Percentiles rank a stretch among this genome's conserved stretches.
phyloP scores from a whole-genome alignment of 805 yeast species.

The Candida endomychidarum region DNA sequence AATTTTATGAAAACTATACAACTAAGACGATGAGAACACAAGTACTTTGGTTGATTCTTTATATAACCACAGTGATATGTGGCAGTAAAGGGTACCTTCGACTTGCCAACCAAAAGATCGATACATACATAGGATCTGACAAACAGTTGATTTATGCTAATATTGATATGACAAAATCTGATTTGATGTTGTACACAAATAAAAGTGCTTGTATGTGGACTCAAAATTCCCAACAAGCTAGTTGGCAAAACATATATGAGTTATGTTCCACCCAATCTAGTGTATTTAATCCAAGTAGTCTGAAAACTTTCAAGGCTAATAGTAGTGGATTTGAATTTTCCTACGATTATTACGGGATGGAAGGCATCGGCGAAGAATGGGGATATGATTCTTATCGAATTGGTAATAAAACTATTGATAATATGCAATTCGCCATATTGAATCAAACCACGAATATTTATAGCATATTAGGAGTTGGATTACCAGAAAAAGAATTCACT shows the following conservation, averaged over 20 bases:
- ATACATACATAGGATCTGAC: conserved; percentile 22
- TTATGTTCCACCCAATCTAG: conserved; percentile 7
- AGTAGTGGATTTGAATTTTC: neutral
- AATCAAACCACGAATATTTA: conserved; percentile 58
- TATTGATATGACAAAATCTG: conserved; percentile 29
- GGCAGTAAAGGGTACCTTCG: conserved; percentile 7
- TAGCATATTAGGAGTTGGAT: conserved; percentile 77
- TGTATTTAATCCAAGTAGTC: conserved; percentile 1
- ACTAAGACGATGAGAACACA: neutral
- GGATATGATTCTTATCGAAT: conserved; percentile 64
- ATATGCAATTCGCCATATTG: conserved; percentile 73
- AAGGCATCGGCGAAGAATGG: conserved; percentile 39
- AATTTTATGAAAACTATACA: no score
- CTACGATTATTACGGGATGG: neutral
- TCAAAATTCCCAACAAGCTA: conserved; percentile 1
- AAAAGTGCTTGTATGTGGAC: conserved; percentile 6
- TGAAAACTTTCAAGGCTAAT: conserved; percentile 2
- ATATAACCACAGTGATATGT: neutral
- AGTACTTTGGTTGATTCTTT: neutral
- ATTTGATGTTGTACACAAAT: conserved; percentile 23
- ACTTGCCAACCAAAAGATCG: conserved; percentile 9
- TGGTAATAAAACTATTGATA: conserved; percentile 47
- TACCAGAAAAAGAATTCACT: conserved; percentile 67
- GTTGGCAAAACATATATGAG: neutral
- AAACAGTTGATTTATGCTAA: conserved; percentile 20